A percentile compares a stretch with the other conserved stretches of the same genome.
Conservation (phyloP, 257 asterid species). For the Nicotiana otophora region DNA sequence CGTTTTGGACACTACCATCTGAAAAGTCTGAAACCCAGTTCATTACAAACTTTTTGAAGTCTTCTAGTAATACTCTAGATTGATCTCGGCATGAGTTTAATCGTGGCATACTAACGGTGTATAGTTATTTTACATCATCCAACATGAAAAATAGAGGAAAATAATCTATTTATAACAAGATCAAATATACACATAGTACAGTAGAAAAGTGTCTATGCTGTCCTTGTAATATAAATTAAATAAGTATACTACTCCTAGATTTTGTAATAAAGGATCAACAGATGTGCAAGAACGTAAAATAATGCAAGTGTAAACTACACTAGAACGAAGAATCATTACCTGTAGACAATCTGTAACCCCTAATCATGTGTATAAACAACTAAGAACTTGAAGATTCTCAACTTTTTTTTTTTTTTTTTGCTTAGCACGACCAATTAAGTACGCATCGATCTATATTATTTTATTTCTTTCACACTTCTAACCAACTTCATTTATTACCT, state of each 20-base stretch:
- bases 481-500: not conserved
- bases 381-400: not conserved
- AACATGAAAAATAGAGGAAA: not conserved
- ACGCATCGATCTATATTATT: not conserved
- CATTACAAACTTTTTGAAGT: not conserved
- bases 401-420: not conserved
- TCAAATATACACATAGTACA: no score
- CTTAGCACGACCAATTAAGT: not conserved
- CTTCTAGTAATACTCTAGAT: not conserved
- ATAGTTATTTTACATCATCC: no score
- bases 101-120: no score
- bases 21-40: not conserved
- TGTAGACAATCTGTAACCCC: not conserved
- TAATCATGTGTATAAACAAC: not conserved
- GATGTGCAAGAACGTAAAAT: not conserved
- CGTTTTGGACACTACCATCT: not conserved
- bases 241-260: no score
- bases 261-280: not conserved
- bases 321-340: not conserved
- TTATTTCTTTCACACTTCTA: not conserved
- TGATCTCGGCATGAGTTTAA: not conserved
- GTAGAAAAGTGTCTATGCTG: no score
- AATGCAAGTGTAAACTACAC: not conserved
- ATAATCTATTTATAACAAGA: no score
- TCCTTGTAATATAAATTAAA: not conserved